Conservation (phyloP, 768 basidiomycete genomes). For the Agrocybe praecox region DNA sequence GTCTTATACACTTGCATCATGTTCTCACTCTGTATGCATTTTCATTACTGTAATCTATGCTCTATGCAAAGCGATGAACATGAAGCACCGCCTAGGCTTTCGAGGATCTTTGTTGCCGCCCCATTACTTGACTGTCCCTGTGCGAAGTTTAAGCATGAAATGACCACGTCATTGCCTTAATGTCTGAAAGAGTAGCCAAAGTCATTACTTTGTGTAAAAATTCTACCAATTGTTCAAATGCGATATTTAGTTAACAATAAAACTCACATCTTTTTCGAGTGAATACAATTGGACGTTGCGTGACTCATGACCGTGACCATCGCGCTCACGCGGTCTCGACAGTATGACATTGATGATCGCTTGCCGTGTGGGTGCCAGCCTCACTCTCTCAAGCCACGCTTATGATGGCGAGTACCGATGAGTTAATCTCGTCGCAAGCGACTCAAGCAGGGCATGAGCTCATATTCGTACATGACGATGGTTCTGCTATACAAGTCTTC, state of each 20-base stretch:
- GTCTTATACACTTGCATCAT: slow-evolving; percentile 43
- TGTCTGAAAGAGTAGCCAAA: too few relatives aligned
- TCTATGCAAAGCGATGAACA: slow-evolving; percentile 26
- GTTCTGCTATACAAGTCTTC: slow-evolving; percentile 50
- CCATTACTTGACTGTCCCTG: not conserved
- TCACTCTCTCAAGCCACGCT: not conserved
- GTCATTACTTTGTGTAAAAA: too few relatives aligned
- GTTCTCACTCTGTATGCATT: slow-evolving; percentile 34
- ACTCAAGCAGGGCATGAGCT: slow-evolving; percentile 9
- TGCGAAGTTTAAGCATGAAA: not conserved
- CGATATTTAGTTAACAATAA: too few relatives aligned
- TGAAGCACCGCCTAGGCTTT: slow-evolving; percentile 4
- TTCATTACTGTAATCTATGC: slow-evolving; percentile 29
- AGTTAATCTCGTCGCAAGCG: slow-evolving; percentile 14
- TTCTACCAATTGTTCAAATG: too few relatives aligned
- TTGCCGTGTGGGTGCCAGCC: not conserved
- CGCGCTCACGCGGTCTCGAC: not conserved
- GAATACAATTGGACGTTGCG: too few relatives aligned
- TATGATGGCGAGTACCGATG: slow-evolving; percentile 7
- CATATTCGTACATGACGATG: slow-evolving; percentile 40
- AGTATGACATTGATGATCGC: not conserved
- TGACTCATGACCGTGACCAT: not conserved
- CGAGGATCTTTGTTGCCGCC: not conserved
- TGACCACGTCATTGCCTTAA: not conserved
- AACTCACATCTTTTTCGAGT: too few relatives aligned